phyloP scores from a whole-genome alignment of 2,329 filamentous ascomycete genomes.

The Decorospora gaudefroyi region DNA sequence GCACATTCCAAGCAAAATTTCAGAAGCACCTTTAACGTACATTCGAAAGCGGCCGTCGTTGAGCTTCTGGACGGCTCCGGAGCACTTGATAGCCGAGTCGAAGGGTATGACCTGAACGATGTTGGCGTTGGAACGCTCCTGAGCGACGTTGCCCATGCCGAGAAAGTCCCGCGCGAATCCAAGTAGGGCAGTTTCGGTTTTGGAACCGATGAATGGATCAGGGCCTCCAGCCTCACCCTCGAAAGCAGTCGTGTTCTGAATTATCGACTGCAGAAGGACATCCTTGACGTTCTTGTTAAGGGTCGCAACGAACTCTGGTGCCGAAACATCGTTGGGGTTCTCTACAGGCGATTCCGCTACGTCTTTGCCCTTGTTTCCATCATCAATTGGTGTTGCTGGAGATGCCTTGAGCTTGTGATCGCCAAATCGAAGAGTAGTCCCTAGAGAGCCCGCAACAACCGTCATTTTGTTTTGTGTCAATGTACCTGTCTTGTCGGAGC shows the following conservation, averaged over 20 bases:
- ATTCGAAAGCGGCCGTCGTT: constrained; percentile 61
- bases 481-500: constrained; percentile 64
- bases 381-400: constrained; percentile 25
- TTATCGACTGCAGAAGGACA: constrained; percentile 62
- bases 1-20: constrained; percentile 56
- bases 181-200: constrained; percentile 77
- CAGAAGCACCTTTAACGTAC: constrained; percentile 58
- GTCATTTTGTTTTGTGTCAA: constrained; percentile 56
- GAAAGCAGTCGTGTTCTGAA: constrained; percentile 51
- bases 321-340: constrained; percentile 55
- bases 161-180: constrained; percentile 68
- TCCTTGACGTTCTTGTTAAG: constrained; percentile 59
- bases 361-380: constrained; percentile 42
- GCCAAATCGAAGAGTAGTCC: constrained; percentile 61
- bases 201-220: constrained; percentile 70
- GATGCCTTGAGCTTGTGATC: constrained; percentile 47
- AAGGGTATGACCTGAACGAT: constrained; percentile 63
- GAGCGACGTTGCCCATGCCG: constrained; percentile 64
- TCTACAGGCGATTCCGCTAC: constrained; percentile 43
- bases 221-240: constrained; percentile 49
- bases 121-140: constrained; percentile 65
- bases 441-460: constrained; percentile 72
- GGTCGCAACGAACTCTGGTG: constrained; percentile 59
- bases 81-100: constrained; percentile 70
- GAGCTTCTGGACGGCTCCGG: constrained; percentile 66